Conservation (phyloP, 306 rosid species). For the Pyrus pyrifolia region DNA sequence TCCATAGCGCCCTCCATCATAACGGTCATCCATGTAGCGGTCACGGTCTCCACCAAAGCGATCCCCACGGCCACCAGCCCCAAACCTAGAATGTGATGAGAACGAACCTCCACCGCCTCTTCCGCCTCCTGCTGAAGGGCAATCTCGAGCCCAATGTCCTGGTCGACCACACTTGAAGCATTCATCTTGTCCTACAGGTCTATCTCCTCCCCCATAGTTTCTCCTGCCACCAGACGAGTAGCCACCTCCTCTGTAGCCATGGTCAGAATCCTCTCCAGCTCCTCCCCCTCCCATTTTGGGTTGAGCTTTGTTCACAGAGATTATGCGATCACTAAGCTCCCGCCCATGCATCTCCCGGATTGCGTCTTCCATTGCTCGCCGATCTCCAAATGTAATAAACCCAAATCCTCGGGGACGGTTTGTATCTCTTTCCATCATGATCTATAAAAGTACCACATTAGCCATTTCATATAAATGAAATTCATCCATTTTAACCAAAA, state of each 20-base stretch:
- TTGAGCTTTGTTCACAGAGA: conserved; percentile 90
- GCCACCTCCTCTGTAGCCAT: conserved; percentile 69
- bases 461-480: background rate
- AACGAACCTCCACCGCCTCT: conserved; percentile 65
- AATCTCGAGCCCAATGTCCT: conserved; percentile 98
- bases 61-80: conserved; percentile 61
- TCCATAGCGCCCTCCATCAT: conserved; percentile 77
- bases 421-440: conserved; percentile 89
- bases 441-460: conserved; percentile 49
- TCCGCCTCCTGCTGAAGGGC: conserved; percentile 67
- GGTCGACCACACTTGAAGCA: conserved; percentile 95
- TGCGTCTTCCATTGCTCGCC: conserved; percentile 96
- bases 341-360: conserved; percentile 93
- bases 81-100: conserved; percentile 78
- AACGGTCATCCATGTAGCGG: conserved; percentile 66
- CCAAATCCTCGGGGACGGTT: conserved; percentile 98
- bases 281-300: conserved; percentile 83
- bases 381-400: conserved; percentile 85
- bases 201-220: conserved; percentile 56
- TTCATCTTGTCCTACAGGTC: conserved; percentile 79
- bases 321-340: conserved; percentile 72
- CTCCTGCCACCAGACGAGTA: conserved; percentile 80
- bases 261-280: conserved; percentile 73
- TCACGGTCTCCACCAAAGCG: conserved; percentile 70
- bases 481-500: background rate